Evolutionary conservation across 805 yeast species (phyloP).

Genomic region (Scheffersomyces amazonensis): DNA sequence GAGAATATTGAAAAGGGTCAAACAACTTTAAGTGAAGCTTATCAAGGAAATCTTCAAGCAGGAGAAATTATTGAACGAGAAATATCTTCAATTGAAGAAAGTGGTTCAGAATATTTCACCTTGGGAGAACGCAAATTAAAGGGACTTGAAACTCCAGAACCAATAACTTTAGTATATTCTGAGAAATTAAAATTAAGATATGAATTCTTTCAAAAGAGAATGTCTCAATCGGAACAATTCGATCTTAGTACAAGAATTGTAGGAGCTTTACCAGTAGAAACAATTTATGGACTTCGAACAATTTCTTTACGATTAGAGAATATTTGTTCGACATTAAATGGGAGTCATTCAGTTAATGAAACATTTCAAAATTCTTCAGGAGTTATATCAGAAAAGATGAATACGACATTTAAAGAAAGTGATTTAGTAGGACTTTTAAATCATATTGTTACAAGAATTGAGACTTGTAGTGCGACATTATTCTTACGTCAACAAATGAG

Average conservation of each 20-base stretch:
- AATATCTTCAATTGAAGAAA: conserved; percentile 57
- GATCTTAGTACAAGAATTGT: conserved; percentile 34
- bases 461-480: conserved; percentile 46
- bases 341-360: conserved; percentile 31
- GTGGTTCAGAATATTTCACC: conserved; percentile 65
- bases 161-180: conserved; percentile 78
- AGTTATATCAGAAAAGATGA: conserved; percentile 16
- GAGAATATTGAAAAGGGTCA: conserved; percentile 30
- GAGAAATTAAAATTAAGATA: conserved; percentile 57
- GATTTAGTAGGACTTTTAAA: conserved; percentile 60
- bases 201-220: conserved; percentile 36
- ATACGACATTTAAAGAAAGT: conserved; percentile 15
- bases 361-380: conserved; percentile 23
- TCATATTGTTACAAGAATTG: conserved; percentile 67
- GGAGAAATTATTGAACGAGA: conserved; percentile 63
- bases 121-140: conserved; percentile 88
- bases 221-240: conserved; percentile 13
- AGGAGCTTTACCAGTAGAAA: conserved; percentile 41
- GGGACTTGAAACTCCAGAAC: conserved; percentile 92
- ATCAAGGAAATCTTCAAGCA: conserved; percentile 46
- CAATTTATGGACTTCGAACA: conserved; percentile 50
- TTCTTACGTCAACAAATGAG: conserved; percentile 32
- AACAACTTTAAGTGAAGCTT: conserved; percentile 34
- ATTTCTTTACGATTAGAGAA: conserved; percentile 57
- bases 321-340: conserved; percentile 49